phyloP scores from a whole-genome alignment of 139 green algal genomes.

The Micractinium sp. region DNA sequence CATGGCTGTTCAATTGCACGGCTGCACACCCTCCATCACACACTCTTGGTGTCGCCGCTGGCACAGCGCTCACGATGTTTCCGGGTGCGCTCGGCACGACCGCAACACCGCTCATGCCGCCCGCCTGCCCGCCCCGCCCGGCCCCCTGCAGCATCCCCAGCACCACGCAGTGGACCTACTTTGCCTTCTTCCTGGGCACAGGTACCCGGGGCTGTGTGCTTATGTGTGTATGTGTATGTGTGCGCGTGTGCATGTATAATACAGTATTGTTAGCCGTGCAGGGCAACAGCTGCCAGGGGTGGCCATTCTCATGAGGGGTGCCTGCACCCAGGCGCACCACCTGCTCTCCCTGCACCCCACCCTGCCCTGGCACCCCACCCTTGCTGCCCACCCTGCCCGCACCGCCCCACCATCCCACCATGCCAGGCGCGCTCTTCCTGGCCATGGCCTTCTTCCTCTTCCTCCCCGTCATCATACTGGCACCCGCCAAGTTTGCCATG shows the following conservation, averaged over 20 bases:
- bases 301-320: too few relatives aligned
- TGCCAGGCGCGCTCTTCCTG: constrained; percentile 71
- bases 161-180: constrained; percentile 63
- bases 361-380: not conserved
- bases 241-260: not conserved
- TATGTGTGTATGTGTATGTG: not conserved
- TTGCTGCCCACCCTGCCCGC: not conserved
- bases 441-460: constrained; percentile 90
- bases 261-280: not conserved
- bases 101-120: not conserved
- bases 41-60: not conserved
- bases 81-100: too few relatives aligned
- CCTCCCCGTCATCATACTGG: constrained; percentile 89
- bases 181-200: constrained; percentile 44
- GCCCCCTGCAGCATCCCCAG: constrained; percentile 42
- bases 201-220: not conserved
- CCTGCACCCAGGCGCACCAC: too few relatives aligned
- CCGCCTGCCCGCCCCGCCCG: not conserved
- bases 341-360: not conserved
- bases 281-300: not conserved
- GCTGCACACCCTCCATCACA: not conserved
- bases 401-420: not conserved
- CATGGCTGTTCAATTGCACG: not conserved
- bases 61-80: not conserved
- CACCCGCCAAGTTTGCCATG: constrained; percentile 95